A percentile compares a stretch with the other conserved stretches of the same genome.
phyloP scores from a whole-genome alignment of 106 monocot genomes.

The Phalaenopsis aphrodite region DNA sequence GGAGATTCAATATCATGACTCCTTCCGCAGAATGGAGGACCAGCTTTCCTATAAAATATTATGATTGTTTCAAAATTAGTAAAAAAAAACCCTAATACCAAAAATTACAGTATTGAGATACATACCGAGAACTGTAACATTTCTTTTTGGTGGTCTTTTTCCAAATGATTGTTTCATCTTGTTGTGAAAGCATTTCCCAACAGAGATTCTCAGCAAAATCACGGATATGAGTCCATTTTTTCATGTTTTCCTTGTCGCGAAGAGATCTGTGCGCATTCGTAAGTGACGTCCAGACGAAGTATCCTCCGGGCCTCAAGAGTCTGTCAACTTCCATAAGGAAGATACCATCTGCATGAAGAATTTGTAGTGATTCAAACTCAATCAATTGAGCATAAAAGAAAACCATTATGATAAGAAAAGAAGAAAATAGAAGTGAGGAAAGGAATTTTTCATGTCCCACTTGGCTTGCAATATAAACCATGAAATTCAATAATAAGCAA shows the following conservation, averaged over 20 bases:
- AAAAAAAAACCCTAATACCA: not conserved
- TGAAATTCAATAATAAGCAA: not conserved
- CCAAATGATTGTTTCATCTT: slow-evolving; percentile 90
- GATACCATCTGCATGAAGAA: slow-evolving; percentile 53
- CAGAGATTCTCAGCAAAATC: slow-evolving; percentile 64
- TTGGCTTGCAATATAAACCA: not conserved
- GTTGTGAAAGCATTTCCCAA: slow-evolving; percentile 83
- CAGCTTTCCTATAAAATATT: slow-evolving; percentile 42
- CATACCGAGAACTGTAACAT: slow-evolving; percentile 61
- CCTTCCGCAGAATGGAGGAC: slow-evolving; percentile 55
- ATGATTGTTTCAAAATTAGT: not conserved
- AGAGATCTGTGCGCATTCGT: slow-evolving; percentile 45
- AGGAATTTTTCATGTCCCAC: not conserved
- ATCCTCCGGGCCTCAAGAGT: slow-evolving; percentile 77
- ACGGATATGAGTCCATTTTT: slow-evolving; percentile 42
- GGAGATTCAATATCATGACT: slow-evolving; percentile 66
- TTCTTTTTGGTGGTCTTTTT: slow-evolving; percentile 66
- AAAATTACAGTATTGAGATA: not conserved
- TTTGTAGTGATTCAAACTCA: not conserved
- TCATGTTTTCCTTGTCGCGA: slow-evolving; percentile 54
- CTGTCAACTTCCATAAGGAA: slow-evolving; percentile 77
- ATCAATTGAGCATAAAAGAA: not conserved
- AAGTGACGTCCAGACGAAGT: slow-evolving; percentile 82
- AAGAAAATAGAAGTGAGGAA: not conserved
- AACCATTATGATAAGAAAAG: not conserved